Base-by-base conservation (phyloP, 2,329 filamentous ascomycete genomes). In the Didymella lethalis region DNA sequence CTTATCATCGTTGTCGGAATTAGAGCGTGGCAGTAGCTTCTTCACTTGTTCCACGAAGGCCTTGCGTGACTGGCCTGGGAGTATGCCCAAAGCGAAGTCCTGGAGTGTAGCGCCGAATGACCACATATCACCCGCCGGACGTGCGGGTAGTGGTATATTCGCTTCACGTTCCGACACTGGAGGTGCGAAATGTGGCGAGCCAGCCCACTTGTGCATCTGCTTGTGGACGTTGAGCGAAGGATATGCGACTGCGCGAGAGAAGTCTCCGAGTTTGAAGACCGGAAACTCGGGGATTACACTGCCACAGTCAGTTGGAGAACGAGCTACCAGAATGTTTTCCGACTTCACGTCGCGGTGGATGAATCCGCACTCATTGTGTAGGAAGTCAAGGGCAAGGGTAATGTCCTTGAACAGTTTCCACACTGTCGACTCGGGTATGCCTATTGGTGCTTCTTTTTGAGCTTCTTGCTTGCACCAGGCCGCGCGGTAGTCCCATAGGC, bases 291-390 rank as follows among this genome's bases (percentile, higher is more conserved):
- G 68, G 1, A 69, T 12, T 0, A 38, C 45, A 11, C 61, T 29
- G 3, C 43, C 32, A 3, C 53, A 20, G 34, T 41, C 61, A n/a
- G 41, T 32, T 0, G 32, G 28, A 6, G 64, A 62, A 0, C 47
- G n/a, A 2, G 34, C 36, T 2, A 97, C 86, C 2, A 98, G 86
- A 68, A 95, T 95, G 74, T 98, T 98, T 75, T 96, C 93, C 0
- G 90, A 87, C 79, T 98, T 98, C 66, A 98, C 82, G 72, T 98
- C 94, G 32, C 92, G 93, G 73, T 98, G 95, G 36, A 97, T 80
- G 54, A 97, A 57, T 4, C 46, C 29, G 18, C 59, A 38, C 2
- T 45, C 11, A 18, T 67, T 65, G 45, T 74, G 71, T 7, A 75
- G 12, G 29, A 54, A 63, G 18, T 69, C 44, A 0, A 74, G 46